Percentiles rank a stretch among this genome's conserved stretches.
Evolutionary conservation across 228 moss, liverwort and hornwort species (phyloP).

Genomic region (Sphagnum magellanicum): DNA sequence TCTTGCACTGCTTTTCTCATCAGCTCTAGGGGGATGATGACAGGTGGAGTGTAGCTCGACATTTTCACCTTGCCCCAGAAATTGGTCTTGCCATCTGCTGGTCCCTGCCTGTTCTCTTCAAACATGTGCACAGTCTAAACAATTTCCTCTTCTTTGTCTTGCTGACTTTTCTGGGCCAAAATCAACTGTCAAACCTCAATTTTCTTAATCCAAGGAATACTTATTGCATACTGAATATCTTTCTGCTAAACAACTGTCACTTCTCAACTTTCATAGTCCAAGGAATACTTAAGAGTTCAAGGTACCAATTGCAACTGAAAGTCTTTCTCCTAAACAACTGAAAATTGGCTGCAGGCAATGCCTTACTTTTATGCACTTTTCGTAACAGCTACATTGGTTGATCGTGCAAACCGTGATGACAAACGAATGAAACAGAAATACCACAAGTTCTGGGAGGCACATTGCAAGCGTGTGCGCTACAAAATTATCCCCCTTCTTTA

Average conservation of each 20-base stretch:
- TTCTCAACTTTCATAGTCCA: too few species aligned
- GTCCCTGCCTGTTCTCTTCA: slow-evolving; percentile 81
- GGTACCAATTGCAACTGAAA: too few species aligned
- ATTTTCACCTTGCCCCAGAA: slow-evolving; percentile 90
- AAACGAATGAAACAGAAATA: slow-evolving; percentile 52
- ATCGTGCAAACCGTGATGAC: slow-evolving; percentile 56
- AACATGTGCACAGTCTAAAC: slow-evolving; percentile 30
- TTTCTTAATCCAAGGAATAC: too few species aligned
- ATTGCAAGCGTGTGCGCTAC: slow-evolving; percentile 56
- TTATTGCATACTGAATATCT: too few species aligned
- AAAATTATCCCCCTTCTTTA: slow-evolving; percentile 48
- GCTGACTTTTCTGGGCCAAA: too few species aligned
- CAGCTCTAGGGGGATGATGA: not conserved
- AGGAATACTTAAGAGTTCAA: too few species aligned
- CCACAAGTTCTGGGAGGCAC: slow-evolving; percentile 53
- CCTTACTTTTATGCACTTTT: slow-evolving; percentile 55
- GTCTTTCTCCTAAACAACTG: not conserved
- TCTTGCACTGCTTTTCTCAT: not conserved
- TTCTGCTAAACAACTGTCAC: too few species aligned
- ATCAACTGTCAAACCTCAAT: too few species aligned
- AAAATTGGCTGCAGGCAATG: slow-evolving; percentile 34
- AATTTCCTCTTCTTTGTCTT: too few species aligned
- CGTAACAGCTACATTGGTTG: slow-evolving; percentile 50
- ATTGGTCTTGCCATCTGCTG: slow-evolving; percentile 91
- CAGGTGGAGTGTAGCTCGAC: slow-evolving; percentile 95